Evolutionary conservation across 2,329 filamentous ascomycete species (phyloP).

Genomic region (Stachybotrys chartarum): DNA sequence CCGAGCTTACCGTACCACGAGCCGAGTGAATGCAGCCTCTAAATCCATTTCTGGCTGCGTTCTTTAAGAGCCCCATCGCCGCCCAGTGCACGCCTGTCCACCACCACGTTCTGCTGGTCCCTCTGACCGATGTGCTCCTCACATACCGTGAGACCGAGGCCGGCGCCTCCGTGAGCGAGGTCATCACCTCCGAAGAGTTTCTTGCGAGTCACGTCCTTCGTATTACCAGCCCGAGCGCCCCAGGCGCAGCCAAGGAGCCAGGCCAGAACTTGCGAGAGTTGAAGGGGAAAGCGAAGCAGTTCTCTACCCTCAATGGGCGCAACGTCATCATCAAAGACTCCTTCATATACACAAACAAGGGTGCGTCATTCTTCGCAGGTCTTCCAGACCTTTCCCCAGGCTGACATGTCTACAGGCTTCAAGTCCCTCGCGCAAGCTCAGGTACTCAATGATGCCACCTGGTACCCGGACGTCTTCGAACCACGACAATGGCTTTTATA

Average conservation of each 20-base stretch:
- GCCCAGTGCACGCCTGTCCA: conserved; percentile 86
- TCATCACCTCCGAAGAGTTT: conserved; percentile 88
- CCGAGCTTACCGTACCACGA: conserved; percentile 18
- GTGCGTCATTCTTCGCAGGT: conserved; percentile 32
- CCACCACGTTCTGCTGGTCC: conserved; percentile 90
- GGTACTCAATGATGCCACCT: conserved; percentile 74
- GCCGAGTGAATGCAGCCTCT: conserved; percentile 77
- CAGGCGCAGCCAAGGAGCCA: conserved; percentile 48
- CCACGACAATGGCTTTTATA: conserved; percentile 93
- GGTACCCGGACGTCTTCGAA: conserved; percentile 84
- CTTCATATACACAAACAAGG: conserved; percentile 93
- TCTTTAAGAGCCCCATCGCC: conserved; percentile 93
- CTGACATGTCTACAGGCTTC: conserved; percentile 57
- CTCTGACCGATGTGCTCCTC: conserved; percentile 85
- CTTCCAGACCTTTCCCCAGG: conserved; percentile 3
- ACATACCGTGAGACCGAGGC: conserved; percentile 83
- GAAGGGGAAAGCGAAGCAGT: conserved; percentile 89
- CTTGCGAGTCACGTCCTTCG: conserved; percentile 93
- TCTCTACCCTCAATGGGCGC: conserved; percentile 84
- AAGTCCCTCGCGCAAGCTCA: conserved; percentile 86
- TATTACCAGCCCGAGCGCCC: conserved; percentile 52
- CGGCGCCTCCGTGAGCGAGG: conserved; percentile 67
- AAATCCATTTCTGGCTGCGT: conserved; percentile 97
- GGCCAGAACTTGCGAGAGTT: conserved; percentile 68
- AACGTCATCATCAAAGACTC: conserved; percentile 93